Evolutionary conservation across 495 filamentous ascomycete genomes (phyloP).

Genomic region (Penicillium steckii): DNA sequence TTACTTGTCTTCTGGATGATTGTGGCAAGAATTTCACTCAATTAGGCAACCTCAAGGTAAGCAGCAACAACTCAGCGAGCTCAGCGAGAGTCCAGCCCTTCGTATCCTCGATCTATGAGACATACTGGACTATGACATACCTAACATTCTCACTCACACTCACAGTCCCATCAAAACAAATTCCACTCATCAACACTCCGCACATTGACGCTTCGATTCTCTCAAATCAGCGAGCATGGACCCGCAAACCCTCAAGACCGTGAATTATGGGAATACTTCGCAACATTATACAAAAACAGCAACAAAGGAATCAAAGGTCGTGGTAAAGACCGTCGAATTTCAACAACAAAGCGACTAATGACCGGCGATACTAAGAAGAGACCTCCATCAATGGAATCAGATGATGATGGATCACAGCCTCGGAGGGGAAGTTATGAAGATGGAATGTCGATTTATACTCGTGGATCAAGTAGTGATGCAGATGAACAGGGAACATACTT

Average conservation of each 20-base stretch:
- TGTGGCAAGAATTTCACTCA: conserved; percentile 87
- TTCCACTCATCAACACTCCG: conserved; percentile 76
- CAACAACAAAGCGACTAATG: conserved; percentile 27
- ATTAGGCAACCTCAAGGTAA: conserved; percentile 84
- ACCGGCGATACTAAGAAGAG: conserved; percentile 7
- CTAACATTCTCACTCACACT: too few relatives aligned
- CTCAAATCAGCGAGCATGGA: conserved; percentile 58
- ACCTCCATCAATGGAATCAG: conserved; percentile 19
- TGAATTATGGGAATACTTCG: conserved; percentile 84
- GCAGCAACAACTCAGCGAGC: background rate
- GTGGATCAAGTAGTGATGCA: conserved; percentile 35
- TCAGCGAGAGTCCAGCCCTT: background rate
- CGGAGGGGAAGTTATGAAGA: conserved; percentile 33
- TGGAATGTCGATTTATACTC: conserved; percentile 30
- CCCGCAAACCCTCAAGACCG: conserved; percentile 66
- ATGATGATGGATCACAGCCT: conserved; percentile 16
- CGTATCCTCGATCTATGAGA: background rate
- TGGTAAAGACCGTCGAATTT: conserved; percentile 70
- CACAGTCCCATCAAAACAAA: conserved; percentile 91
- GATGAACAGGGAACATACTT: conserved; percentile 33
- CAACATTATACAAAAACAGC: conserved; percentile 85
- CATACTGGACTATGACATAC: background rate
- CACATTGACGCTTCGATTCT: conserved; percentile 72
- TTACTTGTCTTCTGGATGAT: conserved; percentile 74
- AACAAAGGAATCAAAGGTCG: conserved; percentile 94